A percentile compares a stretch with the other conserved stretches of the same genome.
Conservation (phyloP, 208 protist species). For the Acanthamoeba royreba region DNA sequence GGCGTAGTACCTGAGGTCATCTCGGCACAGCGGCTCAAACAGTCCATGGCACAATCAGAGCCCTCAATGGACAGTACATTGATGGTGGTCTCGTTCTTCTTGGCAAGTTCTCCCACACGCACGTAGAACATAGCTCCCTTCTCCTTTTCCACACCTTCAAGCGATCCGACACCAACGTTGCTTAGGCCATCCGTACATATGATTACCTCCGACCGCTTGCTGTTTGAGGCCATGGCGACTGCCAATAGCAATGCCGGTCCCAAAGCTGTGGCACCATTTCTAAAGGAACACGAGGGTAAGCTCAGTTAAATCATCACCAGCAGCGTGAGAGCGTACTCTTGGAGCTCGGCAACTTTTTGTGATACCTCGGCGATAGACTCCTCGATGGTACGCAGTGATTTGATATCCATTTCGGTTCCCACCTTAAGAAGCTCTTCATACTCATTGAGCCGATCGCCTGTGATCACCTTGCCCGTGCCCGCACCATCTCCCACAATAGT, state of each 20-base stretch:
- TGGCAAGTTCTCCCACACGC: constrained; percentile 26
- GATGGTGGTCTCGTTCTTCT: constrained; percentile 57
- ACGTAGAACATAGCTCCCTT: neutral
- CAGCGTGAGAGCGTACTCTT: neutral
- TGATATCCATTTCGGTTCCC: neutral
- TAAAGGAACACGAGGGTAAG: neutral
- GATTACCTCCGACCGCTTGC: constrained; percentile 44
- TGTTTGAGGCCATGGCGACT: neutral
- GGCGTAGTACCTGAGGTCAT: constrained; percentile 18
- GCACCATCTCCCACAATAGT: neutral
- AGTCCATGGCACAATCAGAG: constrained; percentile 32
- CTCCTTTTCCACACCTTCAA: neutral
- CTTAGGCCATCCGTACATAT: constrained; percentile 55
- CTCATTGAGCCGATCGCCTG: constrained; percentile 16
- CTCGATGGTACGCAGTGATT: neutral
- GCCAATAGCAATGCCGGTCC: constrained; percentile 50
- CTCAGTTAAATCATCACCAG: neutral
- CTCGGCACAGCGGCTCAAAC: neutral
- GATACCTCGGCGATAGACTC: neutral
- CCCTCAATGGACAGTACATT: constrained; percentile 48
- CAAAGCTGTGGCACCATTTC: constrained; percentile 39
- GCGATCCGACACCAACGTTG: constrained; percentile 50
- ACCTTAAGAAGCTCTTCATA: neutral
- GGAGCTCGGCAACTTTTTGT: neutral
- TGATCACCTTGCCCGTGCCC: neutral